Conservation (phyloP, 2,329 filamentous ascomycete species). For the Boeremia lycopersici region DNA sequence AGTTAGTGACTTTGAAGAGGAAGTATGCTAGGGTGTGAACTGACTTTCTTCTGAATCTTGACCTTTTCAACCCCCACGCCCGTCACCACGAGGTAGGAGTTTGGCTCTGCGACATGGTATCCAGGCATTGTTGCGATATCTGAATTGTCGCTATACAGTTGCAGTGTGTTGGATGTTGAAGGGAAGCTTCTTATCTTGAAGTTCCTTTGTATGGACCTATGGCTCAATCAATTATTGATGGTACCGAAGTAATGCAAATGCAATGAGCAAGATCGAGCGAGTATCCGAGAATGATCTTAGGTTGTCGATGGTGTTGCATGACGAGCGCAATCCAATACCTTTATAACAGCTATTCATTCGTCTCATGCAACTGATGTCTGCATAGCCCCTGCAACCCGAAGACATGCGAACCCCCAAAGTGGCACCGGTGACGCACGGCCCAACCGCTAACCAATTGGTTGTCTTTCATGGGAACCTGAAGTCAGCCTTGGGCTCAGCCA, state of each 20-base stretch:
- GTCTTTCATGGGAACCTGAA: background rate
- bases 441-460: background rate
- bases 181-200: background rate
- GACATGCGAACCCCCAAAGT: constrained; percentile 6
- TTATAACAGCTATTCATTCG: background rate
- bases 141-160: background rate
- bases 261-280: background rate
- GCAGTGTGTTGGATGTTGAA: background rate
- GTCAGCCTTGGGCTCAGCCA: constrained; percentile 25
- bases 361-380: background rate
- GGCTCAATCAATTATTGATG: no score
- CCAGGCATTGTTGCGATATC: constrained; percentile 50
- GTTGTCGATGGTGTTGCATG: background rate
- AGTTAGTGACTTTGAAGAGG: constrained; percentile 26
- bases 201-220: no score
- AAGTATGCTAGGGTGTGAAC: background rate
- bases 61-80: constrained; percentile 77
- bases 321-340: background rate
- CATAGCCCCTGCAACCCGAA: constrained; percentile 1
- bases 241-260: background rate
- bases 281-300: background rate
- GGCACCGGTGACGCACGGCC: constrained; percentile 15
- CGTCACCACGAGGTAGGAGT: constrained; percentile 87
- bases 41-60: constrained; percentile 76
- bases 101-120: constrained; percentile 73